Conservation (phyloP, 1,139 yeast species). For the Zygosaccharomyces sapae region DNA sequence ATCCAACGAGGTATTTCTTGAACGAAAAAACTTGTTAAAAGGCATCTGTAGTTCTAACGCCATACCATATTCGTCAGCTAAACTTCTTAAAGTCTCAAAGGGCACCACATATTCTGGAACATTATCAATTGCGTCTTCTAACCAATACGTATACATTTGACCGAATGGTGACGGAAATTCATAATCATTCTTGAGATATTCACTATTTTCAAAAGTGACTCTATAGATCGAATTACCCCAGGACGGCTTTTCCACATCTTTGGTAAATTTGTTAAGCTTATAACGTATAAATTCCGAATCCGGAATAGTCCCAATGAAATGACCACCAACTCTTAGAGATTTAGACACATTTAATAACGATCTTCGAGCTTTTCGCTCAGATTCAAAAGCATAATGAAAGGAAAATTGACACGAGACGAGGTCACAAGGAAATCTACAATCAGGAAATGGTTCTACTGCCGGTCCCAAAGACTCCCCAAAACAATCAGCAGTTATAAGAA, state of each 20-base stretch:
- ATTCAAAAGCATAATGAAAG: constrained; percentile 88
- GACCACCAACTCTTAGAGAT: constrained; percentile 75
- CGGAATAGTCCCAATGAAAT: constrained; percentile 90
- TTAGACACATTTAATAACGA: constrained; percentile 71
- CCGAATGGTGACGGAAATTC: constrained; percentile 75
- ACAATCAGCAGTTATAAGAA: constrained; percentile 88
- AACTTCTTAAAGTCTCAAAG: constrained; percentile 74
- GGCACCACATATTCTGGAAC: constrained; percentile 99
- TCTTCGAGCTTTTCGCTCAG: constrained; percentile 71
- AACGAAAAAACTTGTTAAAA: constrained; percentile 76
- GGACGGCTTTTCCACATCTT: constrained; percentile 47
- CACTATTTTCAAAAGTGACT: constrained; percentile 71
- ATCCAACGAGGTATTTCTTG: constrained; percentile 71
- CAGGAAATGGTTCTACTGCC: constrained; percentile 61
- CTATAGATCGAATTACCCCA: constrained; percentile 86
- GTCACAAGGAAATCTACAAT: constrained; percentile 78
- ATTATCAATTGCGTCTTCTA: constrained; percentile 91
- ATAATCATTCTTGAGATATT: constrained; percentile 60
- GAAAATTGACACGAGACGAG: constrained; percentile 87
- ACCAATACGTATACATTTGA: constrained; percentile 71
- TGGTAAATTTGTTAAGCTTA: constrained; percentile 49
- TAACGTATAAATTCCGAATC: constrained; percentile 78
- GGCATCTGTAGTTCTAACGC: constrained; percentile 69
- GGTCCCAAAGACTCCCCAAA: constrained; percentile 67
- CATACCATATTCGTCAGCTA: constrained; percentile 81